Base-by-base conservation (phyloP, 1,139 yeast species). In the Zygosaccharomyces sapae region DNA sequence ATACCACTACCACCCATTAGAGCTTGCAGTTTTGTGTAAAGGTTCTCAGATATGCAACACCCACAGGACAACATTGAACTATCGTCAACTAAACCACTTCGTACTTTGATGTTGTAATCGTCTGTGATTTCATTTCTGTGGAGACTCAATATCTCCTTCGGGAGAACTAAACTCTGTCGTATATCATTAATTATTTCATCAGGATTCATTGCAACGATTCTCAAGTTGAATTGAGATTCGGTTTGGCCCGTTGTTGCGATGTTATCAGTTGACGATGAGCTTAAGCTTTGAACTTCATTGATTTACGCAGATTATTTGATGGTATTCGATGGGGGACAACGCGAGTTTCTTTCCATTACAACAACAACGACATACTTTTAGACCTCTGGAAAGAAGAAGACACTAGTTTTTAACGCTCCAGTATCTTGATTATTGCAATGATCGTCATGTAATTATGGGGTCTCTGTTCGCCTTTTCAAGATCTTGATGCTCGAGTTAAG, bases 21-120 rank as follows among this genome's bases (percentile, higher is more conserved):
- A 10, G 42, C 29, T 1, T 31, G 30, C 8, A 57, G 47, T 12
- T 52, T 56, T 12, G 47, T 36, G 25, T 43, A 53, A 6, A 65
- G 66, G 0, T 66, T 54, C 55, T 82, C 84, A 0, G 90, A 81
- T 0, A 82, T 72, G 8, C 85, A 65, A 65, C 95, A 86, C 0
- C 94, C 92, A 66, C 95, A 86, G 0, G 81, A 67, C 16, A 85
- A 67, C 18, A 81, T 74, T 1, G 80, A 71, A 4, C 80, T 75
- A 63, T 83, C 88, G 9, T 45, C 49, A 3, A 62, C 53, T 27
- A 55, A 52, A 3, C 55, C 57, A 38, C 60, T 61, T 33, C 51
- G 52, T 6, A 60, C 52, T 18, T 55, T 54, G 43, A 50, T 57
- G 19, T 37, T 42, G 36, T 47, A 53, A 31, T 46, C 50, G 25